Evolutionary conservation across 2,329 filamentous ascomycete genomes (phyloP), one percentile per base, ranked within the genome.

Genomic region (Colletotrichum limetticola): DNA sequence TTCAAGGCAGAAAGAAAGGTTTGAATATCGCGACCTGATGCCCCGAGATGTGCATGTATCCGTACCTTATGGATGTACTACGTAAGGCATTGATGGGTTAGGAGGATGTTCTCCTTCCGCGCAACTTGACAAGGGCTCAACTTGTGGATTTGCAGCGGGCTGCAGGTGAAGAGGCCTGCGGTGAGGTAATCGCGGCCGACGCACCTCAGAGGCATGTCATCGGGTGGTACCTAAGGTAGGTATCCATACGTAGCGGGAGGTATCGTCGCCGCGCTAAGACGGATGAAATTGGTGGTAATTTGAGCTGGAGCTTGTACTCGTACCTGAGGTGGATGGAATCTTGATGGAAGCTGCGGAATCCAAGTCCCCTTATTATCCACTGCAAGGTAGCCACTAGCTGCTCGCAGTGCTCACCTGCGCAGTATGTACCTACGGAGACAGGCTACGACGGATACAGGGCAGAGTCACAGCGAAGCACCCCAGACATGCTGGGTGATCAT

Each of bases 251-350:
- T 42, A 7, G 16, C 14, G 5, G 37, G 37, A 42, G 5, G 32
- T 49, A 57, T 42, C 16, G 1, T 19, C 9, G 7, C 16, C 26
- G 11, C 30, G 26, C 46, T 28, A 35, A 19, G 11, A 22, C 12
- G 24, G 24, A 22, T 5, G 52, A 68, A n/a, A 42, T 37, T 42
- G 32, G 49, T 26, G 49, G 46, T 26, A 42, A 55, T 53, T 28
- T 46, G 32, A 37, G 57, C 56, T 22, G n/a, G 8, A 0, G 3
- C 12, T 32, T 24, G 70, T 72, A 70, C 60, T 6, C 3, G 6
- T 72, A 69, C 70, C 37, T 37, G 16, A 11, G 26, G 22, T 28
- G 14, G 26, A 57, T 70, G 55, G 70, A 72, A 70, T 72, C 70
- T 35, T 32, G 30, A 60, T 72, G 66, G 70, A 72, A 72, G 70